Percentiles rank a stretch among this genome's conserved stretches.
Evolutionary conservation across 2,329 filamentous ascomycete species (phyloP).

Genomic region (Verticillium isaacii): DNA sequence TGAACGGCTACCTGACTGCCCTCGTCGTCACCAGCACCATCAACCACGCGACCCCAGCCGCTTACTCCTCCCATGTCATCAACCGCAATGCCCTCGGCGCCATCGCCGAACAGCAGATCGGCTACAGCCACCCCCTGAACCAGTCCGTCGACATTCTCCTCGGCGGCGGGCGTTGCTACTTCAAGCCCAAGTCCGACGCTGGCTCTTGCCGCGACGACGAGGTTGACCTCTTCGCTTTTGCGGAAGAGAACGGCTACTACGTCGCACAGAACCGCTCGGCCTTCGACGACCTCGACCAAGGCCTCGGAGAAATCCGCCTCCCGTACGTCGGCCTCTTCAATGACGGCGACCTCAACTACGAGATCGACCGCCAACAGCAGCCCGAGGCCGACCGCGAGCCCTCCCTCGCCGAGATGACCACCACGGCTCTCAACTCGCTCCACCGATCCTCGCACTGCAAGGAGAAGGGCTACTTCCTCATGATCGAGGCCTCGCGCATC

Average conservation of each 20-base stretch:
- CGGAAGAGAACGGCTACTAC: slow-evolving; percentile 24
- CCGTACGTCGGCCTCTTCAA: slow-evolving; percentile 31
- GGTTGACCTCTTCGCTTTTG: slow-evolving; percentile 25
- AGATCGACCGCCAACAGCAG: slow-evolving; percentile 21
- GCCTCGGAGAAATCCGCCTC: slow-evolving; percentile 19
- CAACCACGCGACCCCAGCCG: slow-evolving; percentile 24
- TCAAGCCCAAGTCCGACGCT: slow-evolving; percentile 26
- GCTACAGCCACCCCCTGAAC: slow-evolving; percentile 26
- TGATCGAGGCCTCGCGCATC: slow-evolving; percentile 28
- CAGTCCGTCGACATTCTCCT: slow-evolving; percentile 28
- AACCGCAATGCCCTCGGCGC: slow-evolving; percentile 23
- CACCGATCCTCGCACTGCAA: slow-evolving; percentile 22
- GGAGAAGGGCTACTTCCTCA: slow-evolving; percentile 22
- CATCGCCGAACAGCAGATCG: slow-evolving; percentile 30
- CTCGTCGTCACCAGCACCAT: slow-evolving; percentile 31
- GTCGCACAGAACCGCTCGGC: slow-evolving; percentile 25
- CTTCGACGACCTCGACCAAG: slow-evolving; percentile 21
- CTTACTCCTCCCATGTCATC: slow-evolving; percentile 24
- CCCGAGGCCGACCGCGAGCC: neutral
- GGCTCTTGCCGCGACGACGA: slow-evolving; percentile 29
- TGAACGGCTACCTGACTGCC: slow-evolving; percentile 28
- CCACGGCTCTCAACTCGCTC: slow-evolving; percentile 26
- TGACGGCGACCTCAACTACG: slow-evolving; percentile 25
- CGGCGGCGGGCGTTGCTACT: slow-evolving; percentile 32
- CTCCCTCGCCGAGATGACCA: slow-evolving; percentile 17